Evolutionary conservation across 176 grass and related monocot species (phyloP).

Genomic region (barley (Hordeum vulgare)): MorexV3_pseudomolecules_assembly NC_058523.1:230966747-230967246

Average conservation of each 20-base stretch:
- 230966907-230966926: constrained; percentile 77
- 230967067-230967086: constrained; percentile 64
- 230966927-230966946: constrained; percentile 90
- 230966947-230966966: constrained; percentile 98
- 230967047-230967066: no score
- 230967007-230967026: not conserved
- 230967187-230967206: constrained; percentile 82
- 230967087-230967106: constrained; percentile 74
- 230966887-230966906: constrained; percentile 89
- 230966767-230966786: constrained; percentile 3
- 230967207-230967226: constrained; percentile 91
- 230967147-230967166: constrained; percentile 50
- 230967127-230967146: constrained; percentile 62
- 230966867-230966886: constrained; percentile 80
- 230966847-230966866: constrained; percentile 70
- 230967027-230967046: no score
- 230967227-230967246: constrained; percentile 88
- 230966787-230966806: constrained; percentile 93
- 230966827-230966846: constrained; percentile 92
- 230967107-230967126: constrained; percentile 63
- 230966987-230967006: not conserved
- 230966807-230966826: constrained; percentile 88
- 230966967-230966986: constrained; percentile 78
- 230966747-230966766: not conserved
- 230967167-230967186: constrained; percentile 69